These are phyloP conservation scores for Suhomyces maxii DNA, from an alignment of 1,139 yeast species.

Conservation along the genomic window DNA sequence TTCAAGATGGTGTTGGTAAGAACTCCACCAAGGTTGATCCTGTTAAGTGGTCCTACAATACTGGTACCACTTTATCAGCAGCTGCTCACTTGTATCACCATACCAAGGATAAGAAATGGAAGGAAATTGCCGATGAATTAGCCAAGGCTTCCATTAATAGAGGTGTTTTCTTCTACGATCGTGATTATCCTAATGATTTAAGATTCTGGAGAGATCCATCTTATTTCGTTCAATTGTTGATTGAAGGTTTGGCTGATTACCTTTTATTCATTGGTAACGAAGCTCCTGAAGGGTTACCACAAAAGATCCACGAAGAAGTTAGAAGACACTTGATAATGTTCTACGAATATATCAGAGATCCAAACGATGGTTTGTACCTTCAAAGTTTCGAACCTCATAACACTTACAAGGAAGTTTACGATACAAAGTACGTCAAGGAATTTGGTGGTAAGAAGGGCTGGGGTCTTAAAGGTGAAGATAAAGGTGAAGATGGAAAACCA, in stretches of 20 bases:
- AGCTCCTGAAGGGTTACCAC: constrained; percentile 41
- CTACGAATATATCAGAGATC: constrained; percentile 59
- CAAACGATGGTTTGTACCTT: constrained; percentile 58
- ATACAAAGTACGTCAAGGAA: constrained; percentile 47
- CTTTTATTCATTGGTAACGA: constrained; percentile 49
- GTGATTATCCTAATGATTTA: constrained; percentile 58
- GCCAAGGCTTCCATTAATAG: constrained; percentile 62
- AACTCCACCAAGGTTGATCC: constrained; percentile 46
- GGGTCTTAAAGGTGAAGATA: constrained; percentile 50
- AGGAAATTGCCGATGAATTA: constrained; percentile 55
- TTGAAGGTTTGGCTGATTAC: constrained; percentile 72
- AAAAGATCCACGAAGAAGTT: constrained; percentile 43
- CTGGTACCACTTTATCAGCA: constrained; percentile 64
- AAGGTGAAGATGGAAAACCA: constrained; percentile 39
- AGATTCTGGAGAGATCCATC: constrained; percentile 68
- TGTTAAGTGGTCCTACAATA: constrained; percentile 69
- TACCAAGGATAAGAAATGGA: constrained; percentile 58
- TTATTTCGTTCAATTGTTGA: constrained; percentile 61
- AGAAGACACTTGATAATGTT: constrained; percentile 53
- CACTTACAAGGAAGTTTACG: constrained; percentile 52
- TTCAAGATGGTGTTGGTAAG: constrained; percentile 62
- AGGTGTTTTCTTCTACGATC: constrained; percentile 58
- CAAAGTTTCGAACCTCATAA: constrained; percentile 63
- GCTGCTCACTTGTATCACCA: constrained; percentile 51
- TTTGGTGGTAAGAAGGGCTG: constrained; percentile 59